Percentiles rank a stretch among this genome's conserved stretches.
Evolutionary conservation across 2,329 filamentous ascomycete species (phyloP).

Genomic region (Fusarium redolens): DNA sequence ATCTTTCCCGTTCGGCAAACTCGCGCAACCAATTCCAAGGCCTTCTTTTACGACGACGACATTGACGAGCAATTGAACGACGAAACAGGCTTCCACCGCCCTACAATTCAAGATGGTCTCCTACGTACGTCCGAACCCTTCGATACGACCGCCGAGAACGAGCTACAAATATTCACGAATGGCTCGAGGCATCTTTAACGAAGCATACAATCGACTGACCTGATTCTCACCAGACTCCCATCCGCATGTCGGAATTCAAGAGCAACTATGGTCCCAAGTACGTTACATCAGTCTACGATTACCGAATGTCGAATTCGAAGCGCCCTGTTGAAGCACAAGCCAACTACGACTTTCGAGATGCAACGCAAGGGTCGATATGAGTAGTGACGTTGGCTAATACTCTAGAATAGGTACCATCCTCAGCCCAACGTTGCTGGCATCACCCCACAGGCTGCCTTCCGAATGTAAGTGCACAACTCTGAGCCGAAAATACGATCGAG

Average conservation of each 20-base stretch:
- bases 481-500: neutral
- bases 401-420: slow-evolving; percentile 64
- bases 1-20: slow-evolving; percentile 51
- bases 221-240: slow-evolving; percentile 55
- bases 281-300: slow-evolving; percentile 37
- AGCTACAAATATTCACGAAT: slow-evolving; percentile 8
- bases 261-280: slow-evolving; percentile 76
- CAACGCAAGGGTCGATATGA: neutral
- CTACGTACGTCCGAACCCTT: slow-evolving; percentile 48
- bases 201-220: slow-evolving; percentile 46
- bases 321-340: neutral
- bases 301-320: slow-evolving; percentile 1
- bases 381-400: slow-evolving; percentile 45
- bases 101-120: slow-evolving; percentile 55
- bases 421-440: slow-evolving; percentile 66
- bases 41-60: slow-evolving; percentile 45
- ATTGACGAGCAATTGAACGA: slow-evolving; percentile 53
- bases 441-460: slow-evolving; percentile 59
- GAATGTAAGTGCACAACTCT: slow-evolving; percentile 60
- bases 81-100: slow-evolving; percentile 47
- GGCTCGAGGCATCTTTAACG: slow-evolving; percentile 1
- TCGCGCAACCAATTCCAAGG: slow-evolving; percentile 45
- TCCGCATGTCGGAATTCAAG: slow-evolving; percentile 64
- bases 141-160: neutral
- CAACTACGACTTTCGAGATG: neutral